Percentiles rank a stretch among this genome's conserved stretches.
Evolutionary conservation across 164 flowering plant genomes (phyloP).

Genomic region (Aristolochia contorta): DNA sequence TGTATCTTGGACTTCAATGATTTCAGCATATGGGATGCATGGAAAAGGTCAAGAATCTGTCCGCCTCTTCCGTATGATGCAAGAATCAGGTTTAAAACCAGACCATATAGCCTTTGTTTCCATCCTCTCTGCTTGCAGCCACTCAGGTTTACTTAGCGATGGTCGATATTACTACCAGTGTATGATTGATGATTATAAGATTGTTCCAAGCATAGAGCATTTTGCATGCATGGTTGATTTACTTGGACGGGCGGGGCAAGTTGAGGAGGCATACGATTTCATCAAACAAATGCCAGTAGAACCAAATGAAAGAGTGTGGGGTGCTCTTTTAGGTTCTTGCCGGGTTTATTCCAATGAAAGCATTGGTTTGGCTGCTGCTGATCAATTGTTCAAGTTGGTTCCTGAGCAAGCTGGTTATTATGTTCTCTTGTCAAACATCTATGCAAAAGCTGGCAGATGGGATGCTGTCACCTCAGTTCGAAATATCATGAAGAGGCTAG

Average conservation of each 20-base stretch:
- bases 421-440: slow-evolving; percentile 14
- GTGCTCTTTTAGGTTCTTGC: slow-evolving; percentile 16
- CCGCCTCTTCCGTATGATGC: slow-evolving; percentile 8
- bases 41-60: slow-evolving; percentile 10
- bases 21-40: slow-evolving; percentile 13
- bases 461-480: slow-evolving; percentile 12
- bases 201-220: slow-evolving; percentile 12
- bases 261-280: slow-evolving; percentile 12
- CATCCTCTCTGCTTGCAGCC: slow-evolving; percentile 13
- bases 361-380: slow-evolving; percentile 12
- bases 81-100: slow-evolving; percentile 9
- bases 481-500: slow-evolving; percentile 10
- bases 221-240: slow-evolving; percentile 16
- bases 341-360: slow-evolving; percentile 10
- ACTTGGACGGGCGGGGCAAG: slow-evolving; percentile 13
- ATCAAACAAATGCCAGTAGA: slow-evolving; percentile 11
- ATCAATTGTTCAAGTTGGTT: slow-evolving; percentile 12
- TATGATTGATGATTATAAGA: slow-evolving; percentile 9
- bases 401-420: slow-evolving; percentile 15
- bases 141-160: slow-evolving; percentile 10
- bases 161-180: slow-evolving; percentile 5
- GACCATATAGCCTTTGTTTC: slow-evolving; percentile 14
- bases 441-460: slow-evolving; percentile 18
- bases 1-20: slow-evolving; percentile 13
- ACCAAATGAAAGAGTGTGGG: slow-evolving; percentile 17